A percentile compares a stretch with the other conserved stretches of the same genome.
phyloP scores from a whole-genome alignment of 2,329 filamentous ascomycete genomes.

The Monosporascus sp. region DNA sequence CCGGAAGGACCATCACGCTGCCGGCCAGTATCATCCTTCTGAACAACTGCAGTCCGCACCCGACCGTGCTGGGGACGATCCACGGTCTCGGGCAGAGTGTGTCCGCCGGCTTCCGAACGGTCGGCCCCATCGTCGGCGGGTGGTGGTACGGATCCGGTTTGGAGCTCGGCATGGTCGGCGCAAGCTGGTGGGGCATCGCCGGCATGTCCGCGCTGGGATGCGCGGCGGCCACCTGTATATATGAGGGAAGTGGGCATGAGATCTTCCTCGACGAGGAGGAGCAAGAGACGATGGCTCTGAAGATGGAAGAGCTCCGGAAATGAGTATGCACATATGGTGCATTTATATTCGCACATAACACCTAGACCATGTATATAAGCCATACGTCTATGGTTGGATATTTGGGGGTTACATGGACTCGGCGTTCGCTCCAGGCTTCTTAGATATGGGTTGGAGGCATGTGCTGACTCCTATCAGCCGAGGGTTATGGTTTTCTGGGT shows the following conservation, averaged over 20 bases:
- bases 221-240: constrained; percentile 53
- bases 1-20: constrained; percentile 64
- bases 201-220: constrained; percentile 52
- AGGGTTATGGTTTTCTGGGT: too few species aligned
- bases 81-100: constrained; percentile 50
- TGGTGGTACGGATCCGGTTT: constrained; percentile 42
- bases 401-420: too few species aligned
- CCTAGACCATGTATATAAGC: too few species aligned
- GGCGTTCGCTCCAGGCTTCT: too few species aligned
- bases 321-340: too few species aligned
- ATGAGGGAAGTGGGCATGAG: constrained; percentile 61
- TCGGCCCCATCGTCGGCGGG: constrained; percentile 46
- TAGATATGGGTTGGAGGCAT: too few species aligned
- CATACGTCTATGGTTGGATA: too few species aligned
- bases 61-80: constrained; percentile 52
- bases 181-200: constrained; percentile 44
- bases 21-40: constrained; percentile 55
- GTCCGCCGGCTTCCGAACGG: constrained; percentile 43
- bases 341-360: too few species aligned
- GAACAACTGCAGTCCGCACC: constrained; percentile 57
- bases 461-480: too few species aligned
- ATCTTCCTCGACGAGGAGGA: constrained; percentile 39
- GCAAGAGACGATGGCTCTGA: constrained; percentile 9
- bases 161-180: constrained; percentile 40
- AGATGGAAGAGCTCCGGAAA: neutral